Evolutionary conservation across 139 green algal genomes (phyloP).

Genomic region (Volvox reticuliferus): DNA sequence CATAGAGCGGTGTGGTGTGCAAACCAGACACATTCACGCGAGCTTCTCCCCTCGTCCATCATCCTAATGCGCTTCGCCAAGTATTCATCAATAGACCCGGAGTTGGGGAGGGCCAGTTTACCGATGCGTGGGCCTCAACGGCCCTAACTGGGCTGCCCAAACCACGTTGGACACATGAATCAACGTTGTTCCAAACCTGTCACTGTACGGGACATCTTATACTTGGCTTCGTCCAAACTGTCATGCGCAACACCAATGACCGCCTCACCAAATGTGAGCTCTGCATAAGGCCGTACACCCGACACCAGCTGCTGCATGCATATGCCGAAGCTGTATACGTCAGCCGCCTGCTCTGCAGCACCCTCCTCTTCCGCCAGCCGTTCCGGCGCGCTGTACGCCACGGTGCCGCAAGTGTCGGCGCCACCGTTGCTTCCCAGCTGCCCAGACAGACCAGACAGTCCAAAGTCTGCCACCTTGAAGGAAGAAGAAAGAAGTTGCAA

Average conservation of each 20-base stretch:
- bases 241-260: neutral
- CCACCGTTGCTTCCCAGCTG: conserved; percentile 9
- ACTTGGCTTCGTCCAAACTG: too few relatives aligned
- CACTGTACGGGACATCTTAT: too few relatives aligned
- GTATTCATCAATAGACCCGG: too few relatives aligned
- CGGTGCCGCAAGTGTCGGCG: conserved; percentile 9
- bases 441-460: conserved; percentile 10
- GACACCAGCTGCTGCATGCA: conserved; percentile 42
- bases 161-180: too few relatives aligned
- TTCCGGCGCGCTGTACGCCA: conserved; percentile 36
- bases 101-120: too few relatives aligned
- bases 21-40: too few relatives aligned
- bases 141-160: too few relatives aligned
- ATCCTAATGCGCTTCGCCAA: too few relatives aligned
- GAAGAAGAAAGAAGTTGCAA: neutral
- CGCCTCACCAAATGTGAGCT: conserved; percentile 28
- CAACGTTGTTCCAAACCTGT: too few relatives aligned
- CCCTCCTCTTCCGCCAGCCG: conserved; percentile 24
- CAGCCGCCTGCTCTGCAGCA: conserved; percentile 2
- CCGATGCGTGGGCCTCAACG: too few relatives aligned
- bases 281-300: conserved; percentile 9
- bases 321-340: conserved; percentile 45
- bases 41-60: too few relatives aligned
- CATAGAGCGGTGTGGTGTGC: too few relatives aligned
- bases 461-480: conserved; percentile 26